Conservation (phyloP, 495 filamentous ascomycete genomes). For the Endocarpon pusillum region DNA sequence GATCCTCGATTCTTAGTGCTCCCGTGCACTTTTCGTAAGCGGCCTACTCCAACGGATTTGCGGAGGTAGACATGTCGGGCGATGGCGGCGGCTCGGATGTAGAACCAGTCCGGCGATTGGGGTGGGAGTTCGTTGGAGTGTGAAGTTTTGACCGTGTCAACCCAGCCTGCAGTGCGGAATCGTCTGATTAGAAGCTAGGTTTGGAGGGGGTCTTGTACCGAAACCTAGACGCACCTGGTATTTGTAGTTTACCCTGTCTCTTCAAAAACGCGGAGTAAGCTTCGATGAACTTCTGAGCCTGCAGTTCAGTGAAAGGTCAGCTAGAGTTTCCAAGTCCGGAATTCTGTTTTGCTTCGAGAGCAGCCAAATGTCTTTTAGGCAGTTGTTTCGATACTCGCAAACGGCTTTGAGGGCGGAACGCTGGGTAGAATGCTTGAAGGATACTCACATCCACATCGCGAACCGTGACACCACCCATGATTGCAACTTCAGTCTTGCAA, state of each 20-base stretch:
- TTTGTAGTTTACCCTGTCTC: constrained; percentile 95
- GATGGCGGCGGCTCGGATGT: constrained; percentile 88
- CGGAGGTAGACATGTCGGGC: constrained; percentile 97
- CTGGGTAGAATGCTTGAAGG: constrained; percentile 10
- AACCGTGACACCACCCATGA: constrained; percentile 73
- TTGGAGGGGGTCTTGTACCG: constrained; percentile 1
- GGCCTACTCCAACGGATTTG: constrained; percentile 95
- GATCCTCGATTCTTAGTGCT: constrained; percentile 91
- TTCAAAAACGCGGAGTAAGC: constrained; percentile 96
- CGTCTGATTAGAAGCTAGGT: background rate
- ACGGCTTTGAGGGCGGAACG: constrained; percentile 12
- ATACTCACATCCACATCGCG: constrained; percentile 79
- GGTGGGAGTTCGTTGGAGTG: constrained; percentile 91
- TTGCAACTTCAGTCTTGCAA: constrained; percentile 35
- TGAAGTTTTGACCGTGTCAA: constrained; percentile 97
- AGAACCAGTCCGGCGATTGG: constrained; percentile 97
- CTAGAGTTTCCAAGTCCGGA: background rate
- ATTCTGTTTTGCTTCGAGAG: background rate
- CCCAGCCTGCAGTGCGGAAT: constrained; percentile 51
- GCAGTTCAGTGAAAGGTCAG: constrained; percentile 12
- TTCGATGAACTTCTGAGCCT: constrained; percentile 88
- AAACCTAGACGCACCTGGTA: constrained; percentile 47
- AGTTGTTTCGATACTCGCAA: constrained; percentile 5
- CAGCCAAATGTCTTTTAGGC: no score
- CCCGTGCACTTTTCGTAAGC: constrained; percentile 84